A percentile compares a stretch with the other conserved stretches of the same genome.
These are phyloP conservation scores for Gnomoniopsis smithogilvyi DNA, from an alignment of 2,329 filamentous ascomycete genomes.

Conservation along the genomic window DNA sequence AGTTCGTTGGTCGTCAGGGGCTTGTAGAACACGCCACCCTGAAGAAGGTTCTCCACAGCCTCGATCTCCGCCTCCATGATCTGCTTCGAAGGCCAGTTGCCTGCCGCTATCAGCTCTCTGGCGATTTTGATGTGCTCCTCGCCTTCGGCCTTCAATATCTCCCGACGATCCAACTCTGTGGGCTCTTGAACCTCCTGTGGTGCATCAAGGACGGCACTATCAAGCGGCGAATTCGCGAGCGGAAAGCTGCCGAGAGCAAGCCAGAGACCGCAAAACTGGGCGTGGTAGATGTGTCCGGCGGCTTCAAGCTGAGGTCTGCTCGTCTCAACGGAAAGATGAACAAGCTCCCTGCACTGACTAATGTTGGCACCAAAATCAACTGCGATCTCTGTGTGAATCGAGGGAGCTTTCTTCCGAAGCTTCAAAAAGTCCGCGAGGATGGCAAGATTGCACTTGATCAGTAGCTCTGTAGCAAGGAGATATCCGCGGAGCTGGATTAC, in stretches of 20 bases:
- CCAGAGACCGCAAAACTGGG: conserved; percentile 44
- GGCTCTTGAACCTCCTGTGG: not conserved
- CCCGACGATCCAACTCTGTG: not conserved
- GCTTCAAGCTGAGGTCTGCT: conserved; percentile 40
- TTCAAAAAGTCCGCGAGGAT: conserved; percentile 40
- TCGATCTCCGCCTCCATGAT: conserved; percentile 43
- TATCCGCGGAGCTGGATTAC: conserved; percentile 32
- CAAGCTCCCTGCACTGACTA: conserved; percentile 37
- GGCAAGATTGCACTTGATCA: conserved; percentile 45
- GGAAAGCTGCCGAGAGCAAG: conserved; percentile 19
- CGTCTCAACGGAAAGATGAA: conserved; percentile 32
- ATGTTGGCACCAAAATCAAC: conserved; percentile 31
- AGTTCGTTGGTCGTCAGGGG: conserved; percentile 49
- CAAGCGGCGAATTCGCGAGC: not conserved
- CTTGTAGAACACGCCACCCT: conserved; percentile 43
- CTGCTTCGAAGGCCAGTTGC: conserved; percentile 24
- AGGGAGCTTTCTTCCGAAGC: conserved; percentile 9
- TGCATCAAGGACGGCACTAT: not conserved
- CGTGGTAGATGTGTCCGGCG: conserved; percentile 49
- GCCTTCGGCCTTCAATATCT: conserved; percentile 1
- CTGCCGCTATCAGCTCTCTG: conserved; percentile 16
- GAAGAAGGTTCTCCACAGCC: conserved; percentile 42
- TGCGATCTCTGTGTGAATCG: conserved; percentile 9
- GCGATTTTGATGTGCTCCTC: conserved; percentile 21
- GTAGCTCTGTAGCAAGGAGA: conserved; percentile 41